These are phyloP conservation scores for Neurospora sp. DNA, from an alignment of 495 filamentous ascomycete species.

Conservation along the genomic window DNA sequence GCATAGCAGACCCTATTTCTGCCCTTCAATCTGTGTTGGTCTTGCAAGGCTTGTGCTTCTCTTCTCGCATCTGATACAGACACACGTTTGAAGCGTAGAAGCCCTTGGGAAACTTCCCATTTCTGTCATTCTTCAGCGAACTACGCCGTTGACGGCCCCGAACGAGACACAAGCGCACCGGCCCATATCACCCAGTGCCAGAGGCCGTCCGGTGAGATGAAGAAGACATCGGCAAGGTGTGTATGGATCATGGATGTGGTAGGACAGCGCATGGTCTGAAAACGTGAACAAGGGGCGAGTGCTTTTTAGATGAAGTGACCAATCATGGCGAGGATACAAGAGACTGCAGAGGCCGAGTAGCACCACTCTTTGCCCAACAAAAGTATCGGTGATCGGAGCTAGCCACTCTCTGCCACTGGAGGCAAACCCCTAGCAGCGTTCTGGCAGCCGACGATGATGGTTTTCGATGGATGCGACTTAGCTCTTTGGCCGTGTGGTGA, in stretches of 20 bases:
- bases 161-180: not conserved
- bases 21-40: not conserved
- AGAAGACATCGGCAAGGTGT: conserved; percentile 26
- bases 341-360: conserved; percentile 16
- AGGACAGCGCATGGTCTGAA: conserved; percentile 32
- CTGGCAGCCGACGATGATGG: conserved; percentile 3
- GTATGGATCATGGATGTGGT: conserved; percentile 31
- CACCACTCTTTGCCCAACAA: conserved; percentile 31
- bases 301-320: conserved; percentile 38
- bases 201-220: conserved; percentile 11
- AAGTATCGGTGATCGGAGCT: conserved; percentile 34
- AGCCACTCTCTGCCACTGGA: conserved; percentile 26
- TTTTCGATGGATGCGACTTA: not conserved
- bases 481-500: not conserved
- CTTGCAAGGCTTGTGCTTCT: not conserved
- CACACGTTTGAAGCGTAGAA: not conserved
- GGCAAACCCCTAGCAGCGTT: conserved; percentile 6
- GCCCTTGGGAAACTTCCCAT: not conserved
- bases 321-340: conserved; percentile 23
- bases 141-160: not conserved
- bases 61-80: not conserved
- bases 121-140: not conserved
- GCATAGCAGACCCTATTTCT: not conserved
- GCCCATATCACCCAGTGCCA: not conserved
- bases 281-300: conserved; percentile 31